Base-by-base conservation (phyloP, 768 basidiomycete genomes). In the Lactifluus volemus region DNA sequence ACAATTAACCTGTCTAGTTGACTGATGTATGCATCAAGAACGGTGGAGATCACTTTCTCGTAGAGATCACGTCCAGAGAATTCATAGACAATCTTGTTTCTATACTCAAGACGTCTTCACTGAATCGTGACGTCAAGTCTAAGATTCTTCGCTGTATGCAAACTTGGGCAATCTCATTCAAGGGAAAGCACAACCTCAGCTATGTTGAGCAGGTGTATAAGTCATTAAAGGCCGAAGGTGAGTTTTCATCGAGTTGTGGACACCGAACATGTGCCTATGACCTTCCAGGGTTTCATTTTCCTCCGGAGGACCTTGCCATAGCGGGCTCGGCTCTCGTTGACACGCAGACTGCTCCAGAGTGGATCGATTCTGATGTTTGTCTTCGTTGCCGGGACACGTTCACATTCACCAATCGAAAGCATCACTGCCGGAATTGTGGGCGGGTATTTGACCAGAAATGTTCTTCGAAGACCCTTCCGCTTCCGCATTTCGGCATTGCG, bases 381-480 rank as follows among this genome's bases (percentile, higher is more conserved):
- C 82, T 96, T 60, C 84, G 93, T 19, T 99, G 97, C 72, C 83
- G 97, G 17, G 86, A 89, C 0, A 72, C 91, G 0, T 99, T 99
- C 73, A 83, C 86, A 0, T 94, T 98, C 71, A 97, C 94, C 34
- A 98, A 98, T 70, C 83, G 97, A 53, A 98, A 98, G 71, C 97
- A 99, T 68, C 97, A 99, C 69, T 99, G 97, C 71, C 84, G 97
- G 14, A 98, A 98, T 72, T 99, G 97, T 73, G 97, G 97, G 8
- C 86, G 88, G 70, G 93, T 98, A 14, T 98, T 97, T 69, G 96
- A 98, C 73, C 92, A 95, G 57, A 80, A 84, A 45, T 99, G 97
- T 72, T 95, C 92, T 0, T 86, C 89, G 38, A 89, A 92, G 73
- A 76, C 80, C 2, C 83, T 92, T 73, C 77, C 92, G 0, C 78